Evolutionary conservation across 2,329 filamentous ascomycete species (phyloP), one percentile per base, ranked within the genome.

Genomic region (Biscogniauxia sp.): DNA sequence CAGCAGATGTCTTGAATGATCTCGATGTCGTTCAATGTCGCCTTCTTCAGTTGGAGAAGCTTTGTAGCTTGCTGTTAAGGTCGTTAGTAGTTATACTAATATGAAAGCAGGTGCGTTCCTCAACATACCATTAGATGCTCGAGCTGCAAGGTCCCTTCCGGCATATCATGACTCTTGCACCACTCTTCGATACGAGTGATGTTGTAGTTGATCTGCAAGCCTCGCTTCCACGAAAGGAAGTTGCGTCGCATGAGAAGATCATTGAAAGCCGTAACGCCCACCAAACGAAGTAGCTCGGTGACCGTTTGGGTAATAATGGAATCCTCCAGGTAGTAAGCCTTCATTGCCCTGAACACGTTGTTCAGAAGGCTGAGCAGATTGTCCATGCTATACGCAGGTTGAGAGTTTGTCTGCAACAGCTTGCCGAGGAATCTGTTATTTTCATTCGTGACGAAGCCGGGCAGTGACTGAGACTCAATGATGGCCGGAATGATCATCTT

Each of bases 81-180:
- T 19, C 56, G 70, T 78, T 66, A 78, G 73, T 25, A 53, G 53
- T 51, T 54, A 32, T 5, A 54, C 20, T 8, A 3, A 7, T 7
- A 15, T 19, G 17, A 5, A 54, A 5, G 54, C 25, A 62, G 68
- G 25, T n/a, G 3, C 13, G 58, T 13, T 15, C n/a, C 13, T 61
- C 5, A 19, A 71, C 80, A 77, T 79, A 92, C 90, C 95, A 99
- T 99, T 69, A 99, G 80, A 81, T 99, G 95, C 82, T 99, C 95
- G 59, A 99, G 85, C 79, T 98, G 94, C 57, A 99, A 84, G 28
- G 94, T 99, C 58, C 95, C 95, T 78, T 99, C 94, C 1, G 95
- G 95, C 94, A 99, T 98, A 70, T 98, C 95, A 76, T 99, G 96
- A 73, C 93, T 97, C 87, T 99, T 99, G 80, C 95, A 99, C 95